Percentiles rank a stretch among this genome's conserved stretches.
Evolutionary conservation across 495 filamentous ascomycete genomes (phyloP).

Genomic region (Echria macrotheca): DNA sequence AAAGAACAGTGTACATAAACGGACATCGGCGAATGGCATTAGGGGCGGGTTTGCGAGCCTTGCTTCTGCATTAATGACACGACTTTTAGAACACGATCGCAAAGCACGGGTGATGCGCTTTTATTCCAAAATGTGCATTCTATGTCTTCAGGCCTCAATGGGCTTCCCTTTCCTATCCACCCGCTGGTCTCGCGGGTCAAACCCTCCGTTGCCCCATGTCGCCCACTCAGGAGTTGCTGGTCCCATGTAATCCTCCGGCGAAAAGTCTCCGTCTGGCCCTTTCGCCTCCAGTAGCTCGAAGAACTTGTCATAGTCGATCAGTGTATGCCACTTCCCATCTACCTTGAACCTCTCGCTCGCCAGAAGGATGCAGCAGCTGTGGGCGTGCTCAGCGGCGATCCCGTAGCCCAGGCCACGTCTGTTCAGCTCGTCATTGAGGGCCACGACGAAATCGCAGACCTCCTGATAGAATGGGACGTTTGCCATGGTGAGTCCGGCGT

Average conservation of each 20-base stretch:
- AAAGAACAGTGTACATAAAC: conserved; percentile 15
- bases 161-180: conserved; percentile 70
- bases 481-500: conserved; percentile 84
- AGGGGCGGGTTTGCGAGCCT: neutral
- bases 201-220: conserved; percentile 87
- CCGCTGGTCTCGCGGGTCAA: conserved; percentile 83
- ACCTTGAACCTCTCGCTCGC: conserved; percentile 68
- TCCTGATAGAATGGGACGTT: conserved; percentile 96
- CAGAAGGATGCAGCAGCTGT: conserved; percentile 86
- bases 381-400: conserved; percentile 89
- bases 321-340: conserved; percentile 79
- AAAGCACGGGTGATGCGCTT: neutral
- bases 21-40: conserved; percentile 7
- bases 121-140: neutral
- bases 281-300: conserved; percentile 74
- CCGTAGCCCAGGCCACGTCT: conserved; percentile 72
- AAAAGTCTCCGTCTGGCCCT: conserved; percentile 59
- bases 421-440: conserved; percentile 59
- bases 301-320: conserved; percentile 86
- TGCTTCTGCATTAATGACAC: conserved; percentile 8
- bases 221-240: conserved; percentile 86
- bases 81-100: conserved; percentile 1
- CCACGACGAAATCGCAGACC: conserved; percentile 70
- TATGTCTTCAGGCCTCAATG: conserved; percentile 26
- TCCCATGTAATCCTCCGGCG: conserved; percentile 85